phyloP scores from a whole-genome alignment of 176 grass and related monocot genomes.

The Musa itinerans region DNA sequence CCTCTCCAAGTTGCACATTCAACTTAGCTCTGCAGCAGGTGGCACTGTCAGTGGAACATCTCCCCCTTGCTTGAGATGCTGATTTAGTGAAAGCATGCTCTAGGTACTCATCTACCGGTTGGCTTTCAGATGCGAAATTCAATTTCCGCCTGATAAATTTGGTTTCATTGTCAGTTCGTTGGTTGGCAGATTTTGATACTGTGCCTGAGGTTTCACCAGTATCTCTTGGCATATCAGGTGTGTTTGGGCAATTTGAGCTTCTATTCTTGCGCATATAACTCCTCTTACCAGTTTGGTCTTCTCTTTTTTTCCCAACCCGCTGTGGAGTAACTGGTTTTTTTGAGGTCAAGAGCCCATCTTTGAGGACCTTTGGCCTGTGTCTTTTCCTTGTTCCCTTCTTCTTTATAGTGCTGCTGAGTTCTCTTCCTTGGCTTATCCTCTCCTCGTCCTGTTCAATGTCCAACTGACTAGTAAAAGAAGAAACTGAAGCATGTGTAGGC shows the following conservation, averaged over 20 bases:
- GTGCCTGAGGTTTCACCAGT: conserved; percentile 11
- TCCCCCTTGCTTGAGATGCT: neutral
- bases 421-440: conserved; percentile 17
- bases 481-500: neutral
- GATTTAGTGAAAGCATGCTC: conserved; percentile 12
- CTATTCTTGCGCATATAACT: conserved; percentile 43
- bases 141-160: conserved; percentile 35
- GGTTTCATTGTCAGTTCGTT: conserved; percentile 1
- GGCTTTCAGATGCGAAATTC: conserved; percentile 31
- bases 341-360: conserved; percentile 21
- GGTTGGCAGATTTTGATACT: conserved; percentile 10
- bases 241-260: conserved; percentile 22
- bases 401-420: conserved; percentile 16
- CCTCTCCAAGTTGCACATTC: conserved; percentile 10
- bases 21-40: conserved; percentile 19
- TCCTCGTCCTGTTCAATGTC: conserved; percentile 6
- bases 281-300: conserved; percentile 32
- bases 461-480: neutral
- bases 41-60: conserved; percentile 11
- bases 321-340: conserved; percentile 25
- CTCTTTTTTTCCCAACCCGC: conserved; percentile 15
- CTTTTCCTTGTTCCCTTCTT: conserved; percentile 29
- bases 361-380: conserved; percentile 58
- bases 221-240: conserved; percentile 6
- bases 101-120: conserved; percentile 7